phyloP scores from a whole-genome alignment of 306 rosid genomes.

The Lotus japonicus region DNA sequence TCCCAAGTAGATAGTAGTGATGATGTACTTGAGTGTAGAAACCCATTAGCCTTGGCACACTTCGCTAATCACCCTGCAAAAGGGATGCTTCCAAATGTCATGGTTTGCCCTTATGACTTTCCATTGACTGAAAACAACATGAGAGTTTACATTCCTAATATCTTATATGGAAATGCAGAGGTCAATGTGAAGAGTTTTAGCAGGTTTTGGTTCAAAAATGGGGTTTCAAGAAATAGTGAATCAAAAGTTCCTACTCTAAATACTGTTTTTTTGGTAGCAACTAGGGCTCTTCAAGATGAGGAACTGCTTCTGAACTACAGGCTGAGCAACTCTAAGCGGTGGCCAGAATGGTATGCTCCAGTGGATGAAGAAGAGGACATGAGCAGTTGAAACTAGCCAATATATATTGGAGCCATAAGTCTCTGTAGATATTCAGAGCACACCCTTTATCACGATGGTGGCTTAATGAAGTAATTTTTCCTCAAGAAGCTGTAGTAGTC shows the following conservation, averaged over 20 bases:
- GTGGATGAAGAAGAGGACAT: constrained; percentile 76
- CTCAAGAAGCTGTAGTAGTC: neutral
- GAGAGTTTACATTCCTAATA: constrained; percentile 76
- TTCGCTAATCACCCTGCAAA: constrained; percentile 82
- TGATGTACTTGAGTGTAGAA: constrained; percentile 60
- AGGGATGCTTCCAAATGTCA: constrained; percentile 75
- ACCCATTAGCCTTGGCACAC: constrained; percentile 83
- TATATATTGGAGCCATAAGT: neutral
- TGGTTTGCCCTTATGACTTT: constrained; percentile 87
- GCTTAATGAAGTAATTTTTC: neutral
- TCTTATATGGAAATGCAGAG: constrained; percentile 58
- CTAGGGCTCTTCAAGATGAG: constrained; percentile 68
- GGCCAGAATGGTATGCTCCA: constrained; percentile 74
- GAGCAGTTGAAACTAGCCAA: constrained; percentile 45
- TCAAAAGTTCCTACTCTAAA: constrained; percentile 51
- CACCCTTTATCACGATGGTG: neutral
- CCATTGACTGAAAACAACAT: constrained; percentile 65
- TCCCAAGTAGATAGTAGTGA: constrained; percentile 25
- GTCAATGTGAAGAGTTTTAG: constrained; percentile 43
- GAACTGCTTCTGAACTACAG: constrained; percentile 78
- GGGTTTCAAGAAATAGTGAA: constrained; percentile 36
- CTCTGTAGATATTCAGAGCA: neutral
- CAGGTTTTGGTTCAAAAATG: constrained; percentile 67
- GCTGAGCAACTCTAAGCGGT: constrained; percentile 64
- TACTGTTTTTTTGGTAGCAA: constrained; percentile 73